phyloP scores from a whole-genome alignment of 2,329 filamentous ascomycete species.

The Colletotrichum neosansevieriae region DNA sequence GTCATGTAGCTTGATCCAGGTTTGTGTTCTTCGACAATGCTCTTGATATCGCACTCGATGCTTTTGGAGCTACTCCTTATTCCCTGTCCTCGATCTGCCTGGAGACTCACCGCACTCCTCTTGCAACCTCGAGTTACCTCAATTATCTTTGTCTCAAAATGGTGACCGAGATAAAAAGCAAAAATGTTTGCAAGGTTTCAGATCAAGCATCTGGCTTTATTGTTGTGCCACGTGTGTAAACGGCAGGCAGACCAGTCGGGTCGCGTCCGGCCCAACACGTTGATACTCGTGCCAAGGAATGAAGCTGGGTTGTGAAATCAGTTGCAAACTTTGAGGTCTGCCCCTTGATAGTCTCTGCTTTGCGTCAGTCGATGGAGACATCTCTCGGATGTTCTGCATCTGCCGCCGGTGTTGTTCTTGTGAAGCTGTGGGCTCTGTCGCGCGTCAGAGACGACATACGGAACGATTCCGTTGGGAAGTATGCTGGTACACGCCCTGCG shows the following conservation, averaged over 20 bases:
- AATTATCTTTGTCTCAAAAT: background rate
- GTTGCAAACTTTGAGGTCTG: background rate
- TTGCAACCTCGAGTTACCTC: background rate
- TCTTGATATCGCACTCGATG: background rate
- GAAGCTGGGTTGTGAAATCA: background rate
- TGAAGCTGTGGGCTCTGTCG: too few relatives aligned
- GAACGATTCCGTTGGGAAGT: too few relatives aligned
- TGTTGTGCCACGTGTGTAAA: conserved; percentile 7
- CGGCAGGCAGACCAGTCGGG: background rate
- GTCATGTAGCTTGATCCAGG: conserved; percentile 1
- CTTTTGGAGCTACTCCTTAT: background rate
- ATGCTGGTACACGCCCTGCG: too few relatives aligned
- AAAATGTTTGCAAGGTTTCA: background rate
- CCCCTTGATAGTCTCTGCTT: too few relatives aligned
- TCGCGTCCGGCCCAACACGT: conserved; percentile 5
- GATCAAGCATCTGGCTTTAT: conserved; percentile 2
- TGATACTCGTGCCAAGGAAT: background rate
- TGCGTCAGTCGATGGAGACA: too few relatives aligned
- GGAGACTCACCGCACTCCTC: background rate
- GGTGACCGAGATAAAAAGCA: conserved; percentile 9
- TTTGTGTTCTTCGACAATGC: background rate
- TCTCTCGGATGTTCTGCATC: too few relatives aligned
- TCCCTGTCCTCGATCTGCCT: background rate
- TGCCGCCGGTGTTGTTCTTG: too few relatives aligned
- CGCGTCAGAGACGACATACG: too few relatives aligned